Evolutionary conservation across 2,329 filamentous ascomycete genomes (phyloP), one percentile per base, ranked within the genome.

Genomic region (Ambrosiella beaveri): DNA sequence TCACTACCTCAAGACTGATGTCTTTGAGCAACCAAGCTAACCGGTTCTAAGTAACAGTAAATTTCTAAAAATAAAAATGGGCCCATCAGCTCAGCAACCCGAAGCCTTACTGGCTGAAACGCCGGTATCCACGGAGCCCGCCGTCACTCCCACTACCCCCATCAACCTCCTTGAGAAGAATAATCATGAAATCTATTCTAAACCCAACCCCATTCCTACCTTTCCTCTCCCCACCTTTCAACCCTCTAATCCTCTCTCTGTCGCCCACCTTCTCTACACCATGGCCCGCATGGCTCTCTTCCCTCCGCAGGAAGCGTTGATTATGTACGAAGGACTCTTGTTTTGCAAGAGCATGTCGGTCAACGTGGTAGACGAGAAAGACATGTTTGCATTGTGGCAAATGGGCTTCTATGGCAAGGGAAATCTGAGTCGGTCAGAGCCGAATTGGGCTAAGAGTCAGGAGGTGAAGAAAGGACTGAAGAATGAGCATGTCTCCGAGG

Each of bases 401-500:
- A 88, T 94, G 72, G 93, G 93, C 4, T 98, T 98, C 71, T 98
- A 91, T 70, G 94, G 94, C 53, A 96, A 96, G 70, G 93, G 93
- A 50, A 91, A 76, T 64, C 74, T 97, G 60, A 96, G 90, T 72
- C 82, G 94, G 65, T 96, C 90, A 74, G 91, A 98, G 68, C 91
- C 91, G 2, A 93, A 83, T 64, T 98, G 93, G 93, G 70, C 95
- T 55, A 86, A 86, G 63, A 78, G 86, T 62, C 88, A 95, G 69
- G 85, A 87, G 68, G 82, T 84, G 36, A 79, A 84, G 55, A 77
- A 77, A 60, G 86, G 86, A 9, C 70, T 82, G 13, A 71, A 82
- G 35, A 77, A 80, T 38, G 74, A 73, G 27, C 76, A 81, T 62
- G 93, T 93, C 49, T 90, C 85, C 64, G 91, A 96, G 71, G 84